These are phyloP conservation scores for Cercis canadensis DNA, from an alignment of 306 rosid species.

Conservation along the genomic window DNA sequence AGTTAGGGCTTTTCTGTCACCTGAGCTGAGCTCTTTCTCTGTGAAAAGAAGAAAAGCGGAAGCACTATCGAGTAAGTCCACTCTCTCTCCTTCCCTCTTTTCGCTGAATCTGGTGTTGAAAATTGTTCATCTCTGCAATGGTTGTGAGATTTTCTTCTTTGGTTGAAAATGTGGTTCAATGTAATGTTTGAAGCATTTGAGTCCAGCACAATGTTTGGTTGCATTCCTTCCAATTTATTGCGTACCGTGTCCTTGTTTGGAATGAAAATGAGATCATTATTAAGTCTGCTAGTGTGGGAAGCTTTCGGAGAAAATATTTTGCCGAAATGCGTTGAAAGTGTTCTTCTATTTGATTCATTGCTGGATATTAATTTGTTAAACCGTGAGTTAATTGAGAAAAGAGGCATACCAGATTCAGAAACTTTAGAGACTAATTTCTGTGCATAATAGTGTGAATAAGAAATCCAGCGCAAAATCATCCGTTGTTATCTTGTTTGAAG, in stretches of 20 bases:
- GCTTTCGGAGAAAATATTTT: neutral
- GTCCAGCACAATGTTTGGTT: too few relatives aligned
- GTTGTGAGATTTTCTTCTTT: neutral
- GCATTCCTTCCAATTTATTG: neutral
- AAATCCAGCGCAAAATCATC: neutral
- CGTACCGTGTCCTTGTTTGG: neutral
- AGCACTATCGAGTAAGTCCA: slow-evolving; percentile 15
- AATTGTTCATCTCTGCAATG: neutral
- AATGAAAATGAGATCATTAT: neutral
- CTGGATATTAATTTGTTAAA: neutral
- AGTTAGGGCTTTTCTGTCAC: slow-evolving; percentile 4
- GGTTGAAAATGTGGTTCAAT: slow-evolving; percentile 7
- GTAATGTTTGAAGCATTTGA: neutral
- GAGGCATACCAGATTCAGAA: neutral
- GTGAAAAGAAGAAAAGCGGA: neutral
- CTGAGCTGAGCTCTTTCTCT: neutral
- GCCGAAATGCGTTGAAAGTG: neutral
- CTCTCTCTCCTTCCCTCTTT: neutral
- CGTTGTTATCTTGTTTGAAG: neutral
- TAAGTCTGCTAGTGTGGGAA: slow-evolving; percentile 16
- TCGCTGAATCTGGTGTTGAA: neutral
- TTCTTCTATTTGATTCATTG: neutral
- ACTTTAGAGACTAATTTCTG: neutral
- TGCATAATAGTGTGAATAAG: neutral
- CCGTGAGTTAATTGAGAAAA: neutral